These are phyloP conservation scores for Tanozyma kutaoensis DNA, from an alignment of 805 yeast genomes.

Conservation along the genomic window DNA sequence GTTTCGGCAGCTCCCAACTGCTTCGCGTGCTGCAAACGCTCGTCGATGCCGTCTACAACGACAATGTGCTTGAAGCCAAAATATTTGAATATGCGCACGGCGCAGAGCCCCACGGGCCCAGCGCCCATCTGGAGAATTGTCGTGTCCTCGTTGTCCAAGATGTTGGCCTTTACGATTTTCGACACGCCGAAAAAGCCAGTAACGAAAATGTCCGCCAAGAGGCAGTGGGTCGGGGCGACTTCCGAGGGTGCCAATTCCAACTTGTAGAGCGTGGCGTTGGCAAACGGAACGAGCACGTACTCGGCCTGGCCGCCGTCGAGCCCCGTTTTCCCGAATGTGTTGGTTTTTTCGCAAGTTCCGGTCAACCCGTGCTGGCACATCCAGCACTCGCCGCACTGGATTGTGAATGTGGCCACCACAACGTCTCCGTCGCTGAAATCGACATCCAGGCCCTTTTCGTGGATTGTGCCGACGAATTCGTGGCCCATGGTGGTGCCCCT, in stretches of 20 bases:
- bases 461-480: slow-evolving; percentile 33
- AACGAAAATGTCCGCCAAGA: slow-evolving; percentile 54
- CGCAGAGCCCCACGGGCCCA: slow-evolving; percentile 50
- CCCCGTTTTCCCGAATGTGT: slow-evolving; percentile 44
- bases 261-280: slow-evolving; percentile 34
- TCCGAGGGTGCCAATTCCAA: slow-evolving; percentile 15
- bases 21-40: slow-evolving; percentile 30
- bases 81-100: slow-evolving; percentile 28
- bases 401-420: slow-evolving; percentile 24
- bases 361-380: slow-evolving; percentile 41
- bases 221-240: slow-evolving; percentile 26
- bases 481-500: slow-evolving; percentile 35
- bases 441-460: slow-evolving; percentile 20
- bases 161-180: slow-evolving; percentile 21
- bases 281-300: slow-evolving; percentile 44
- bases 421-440: slow-evolving; percentile 2
- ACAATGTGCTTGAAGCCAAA: slow-evolving; percentile 31
- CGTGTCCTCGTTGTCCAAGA: slow-evolving; percentile 15
- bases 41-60: slow-evolving; percentile 36
- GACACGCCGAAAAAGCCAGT: slow-evolving; percentile 50
- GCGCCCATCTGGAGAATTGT: slow-evolving; percentile 41
- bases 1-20: slow-evolving; percentile 36
- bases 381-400: slow-evolving; percentile 50
- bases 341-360: slow-evolving; percentile 40
- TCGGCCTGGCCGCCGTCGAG: slow-evolving; percentile 55